phyloP scores from a whole-genome alignment of 495 filamentous ascomycete species.

The Delitschia confertaspora region DNA sequence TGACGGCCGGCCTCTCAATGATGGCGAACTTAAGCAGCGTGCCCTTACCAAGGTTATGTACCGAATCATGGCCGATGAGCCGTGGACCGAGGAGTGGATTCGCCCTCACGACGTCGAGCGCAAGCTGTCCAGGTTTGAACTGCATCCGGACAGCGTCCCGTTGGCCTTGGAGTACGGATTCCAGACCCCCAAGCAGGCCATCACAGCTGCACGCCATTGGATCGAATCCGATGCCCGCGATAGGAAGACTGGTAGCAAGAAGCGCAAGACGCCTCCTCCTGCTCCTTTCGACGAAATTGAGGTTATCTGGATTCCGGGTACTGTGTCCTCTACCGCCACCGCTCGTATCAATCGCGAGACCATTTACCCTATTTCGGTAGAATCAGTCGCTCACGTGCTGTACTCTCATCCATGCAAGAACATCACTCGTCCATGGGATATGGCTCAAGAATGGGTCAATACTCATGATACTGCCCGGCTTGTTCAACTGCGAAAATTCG shows the following conservation, averaged over 20 bases:
- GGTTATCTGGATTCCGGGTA: conserved; percentile 26
- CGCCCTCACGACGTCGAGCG: conserved; percentile 21
- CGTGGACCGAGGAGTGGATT: conserved; percentile 27
- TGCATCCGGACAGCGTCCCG: conserved; percentile 14
- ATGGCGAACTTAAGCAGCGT: conserved; percentile 18
- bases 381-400: conserved; percentile 13
- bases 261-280: background rate
- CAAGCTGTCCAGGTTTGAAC: conserved; percentile 24
- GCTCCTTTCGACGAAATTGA: conserved; percentile 26
- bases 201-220: conserved; percentile 13
- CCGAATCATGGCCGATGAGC: conserved; percentile 24
- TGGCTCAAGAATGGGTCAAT: conserved; percentile 15
- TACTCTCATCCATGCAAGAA: conserved; percentile 16
- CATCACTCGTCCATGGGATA: conserved; percentile 15
- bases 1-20: conserved; percentile 5
- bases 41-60: conserved; percentile 22
- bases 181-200: conserved; percentile 12
- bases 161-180: conserved; percentile 14
- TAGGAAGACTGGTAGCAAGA: background rate
- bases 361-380: conserved; percentile 21
- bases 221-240: background rate
- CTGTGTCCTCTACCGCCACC: conserved; percentile 23
- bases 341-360: conserved; percentile 18
- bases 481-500: conserved; percentile 10
- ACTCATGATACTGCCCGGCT: conserved; percentile 12